Base-by-base conservation (phyloP, 192 early-diverging fungal species). In the Helicostylum pulchrum region DNA sequence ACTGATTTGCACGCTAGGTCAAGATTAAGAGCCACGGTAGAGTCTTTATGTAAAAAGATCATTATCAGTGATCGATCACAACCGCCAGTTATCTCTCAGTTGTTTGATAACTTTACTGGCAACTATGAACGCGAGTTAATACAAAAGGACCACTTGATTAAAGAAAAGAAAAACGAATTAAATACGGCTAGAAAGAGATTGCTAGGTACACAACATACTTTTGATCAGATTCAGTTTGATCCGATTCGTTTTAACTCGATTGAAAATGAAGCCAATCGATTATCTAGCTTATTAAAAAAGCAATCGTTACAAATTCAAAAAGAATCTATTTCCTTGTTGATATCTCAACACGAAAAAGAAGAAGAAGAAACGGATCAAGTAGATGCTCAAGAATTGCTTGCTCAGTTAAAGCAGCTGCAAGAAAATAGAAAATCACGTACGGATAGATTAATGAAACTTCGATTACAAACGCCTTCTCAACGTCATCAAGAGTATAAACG, bases 401-500 rank as follows among this genome's bases (percentile, higher is more conserved):
- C 14, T 1, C 66, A 56, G 20, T 39, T 74, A 48, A 9, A 43
- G 0, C 20, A 62, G 20, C 31, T 78, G 14, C 72, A 77, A 26
- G 34, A 70, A 48, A 47, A 45, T 4, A 51, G 80, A 17, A 60
- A 71, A 19, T 53, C 61, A 7, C 57, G 75, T 3, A 65, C 71
- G 12, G 65, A 87, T 19, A 79, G 80, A 36, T 64, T 87, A 30
- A 58, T 81, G 0, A 67, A 72, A 36, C 65, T 83, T 8, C 62
- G 73, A 48, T 63, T 72, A 34, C 67, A 68, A 43, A 62, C 42
- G 23, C 75, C 77, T 9, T 67, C 71, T 19, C 72, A 77, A 23
- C 65, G 77, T 14, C 80, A 84, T 44, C 71, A 86, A 11, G 74
- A 83, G 15, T 92, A 87, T 75, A 87, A 87, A 62, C 71, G 78